Evolutionary conservation across 1,284 basidiomycete genomes (phyloP).

Genomic region (Peniophora sp.): DNA sequence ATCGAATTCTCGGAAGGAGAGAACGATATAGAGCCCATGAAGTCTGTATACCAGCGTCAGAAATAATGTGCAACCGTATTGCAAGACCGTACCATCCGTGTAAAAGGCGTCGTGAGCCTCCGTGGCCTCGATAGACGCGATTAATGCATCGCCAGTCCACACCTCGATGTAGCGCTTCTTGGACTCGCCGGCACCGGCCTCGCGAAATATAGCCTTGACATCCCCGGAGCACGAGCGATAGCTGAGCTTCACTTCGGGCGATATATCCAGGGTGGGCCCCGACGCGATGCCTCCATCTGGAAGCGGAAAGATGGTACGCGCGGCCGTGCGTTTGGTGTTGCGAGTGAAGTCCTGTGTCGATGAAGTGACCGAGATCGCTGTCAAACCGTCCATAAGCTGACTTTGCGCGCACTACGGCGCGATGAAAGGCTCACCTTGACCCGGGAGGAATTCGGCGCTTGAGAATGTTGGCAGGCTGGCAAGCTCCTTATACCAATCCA

Average conservation of each 20-base stretch:
- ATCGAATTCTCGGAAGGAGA: constrained; percentile 41
- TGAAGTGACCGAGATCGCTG: constrained; percentile 37
- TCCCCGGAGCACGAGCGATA: constrained; percentile 36
- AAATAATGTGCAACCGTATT: neutral
- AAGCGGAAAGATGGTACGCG: constrained; percentile 32
- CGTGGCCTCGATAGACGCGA: constrained; percentile 46
- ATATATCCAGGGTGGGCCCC: constrained; percentile 27
- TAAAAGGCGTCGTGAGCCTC: constrained; percentile 53
- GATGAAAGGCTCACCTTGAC: neutral
- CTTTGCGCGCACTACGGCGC: neutral
- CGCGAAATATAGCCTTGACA: constrained; percentile 39
- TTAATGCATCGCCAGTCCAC: constrained; percentile 38
- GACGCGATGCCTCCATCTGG: constrained; percentile 13
- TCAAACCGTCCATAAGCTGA: neutral
- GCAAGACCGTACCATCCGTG: constrained; percentile 39
- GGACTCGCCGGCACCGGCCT: constrained; percentile 19
- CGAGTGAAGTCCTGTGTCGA: constrained; percentile 38
- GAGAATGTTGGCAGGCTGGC: neutral
- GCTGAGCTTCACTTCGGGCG: constrained; percentile 33
- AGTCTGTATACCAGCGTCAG: constrained; percentile 27
- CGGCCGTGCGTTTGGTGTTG: constrained; percentile 37
- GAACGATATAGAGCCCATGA: constrained; percentile 40
- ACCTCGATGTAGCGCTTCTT: constrained; percentile 56
- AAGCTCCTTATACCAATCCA: neutral
- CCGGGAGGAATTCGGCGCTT: neutral